Evolutionary conservation across 352 stramenopile genomes (phyloP).

Genomic region (Hyaloperonospora brassicae): DNA sequence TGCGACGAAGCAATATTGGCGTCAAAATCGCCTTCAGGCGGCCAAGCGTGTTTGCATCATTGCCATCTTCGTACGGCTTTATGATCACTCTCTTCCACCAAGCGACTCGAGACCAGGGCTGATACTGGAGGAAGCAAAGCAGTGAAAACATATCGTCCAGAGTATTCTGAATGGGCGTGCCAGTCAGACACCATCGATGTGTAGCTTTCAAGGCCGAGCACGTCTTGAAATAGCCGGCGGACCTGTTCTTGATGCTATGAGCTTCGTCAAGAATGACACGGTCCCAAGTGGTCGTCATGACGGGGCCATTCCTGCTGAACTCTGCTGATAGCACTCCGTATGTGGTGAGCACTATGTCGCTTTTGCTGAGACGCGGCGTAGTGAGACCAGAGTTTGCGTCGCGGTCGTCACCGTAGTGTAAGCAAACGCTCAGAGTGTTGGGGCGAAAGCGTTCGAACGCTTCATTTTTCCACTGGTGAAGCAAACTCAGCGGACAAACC

Average conservation of each 20-base stretch:
- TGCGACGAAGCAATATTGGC: constrained; percentile 80
- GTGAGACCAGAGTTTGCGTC: constrained; percentile 9
- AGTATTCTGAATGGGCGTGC: constrained; percentile 86
- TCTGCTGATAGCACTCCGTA: constrained; percentile 77
- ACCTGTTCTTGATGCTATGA: constrained; percentile 87
- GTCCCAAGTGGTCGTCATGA: constrained; percentile 50
- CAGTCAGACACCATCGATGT: constrained; percentile 86
- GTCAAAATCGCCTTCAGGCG: constrained; percentile 61
- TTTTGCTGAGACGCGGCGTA: constrained; percentile 19
- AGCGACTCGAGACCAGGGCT: constrained; percentile 72
- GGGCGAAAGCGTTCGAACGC: constrained; percentile 53
- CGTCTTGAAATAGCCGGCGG: constrained; percentile 61
- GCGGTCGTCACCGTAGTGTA: constrained; percentile 74
- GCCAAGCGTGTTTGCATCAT: constrained; percentile 46
- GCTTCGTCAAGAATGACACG: constrained; percentile 89
- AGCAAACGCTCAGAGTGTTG: constrained; percentile 40
- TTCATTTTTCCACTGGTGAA: constrained; percentile 87
- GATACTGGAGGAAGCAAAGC: constrained; percentile 76
- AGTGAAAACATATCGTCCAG: constrained; percentile 84
- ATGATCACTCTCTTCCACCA: constrained; percentile 84
- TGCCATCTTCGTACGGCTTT: constrained; percentile 64
- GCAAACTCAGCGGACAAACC: constrained; percentile 78
- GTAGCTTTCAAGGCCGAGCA: constrained; percentile 44
- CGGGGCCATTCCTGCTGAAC: constrained; percentile 40
- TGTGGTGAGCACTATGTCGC: constrained; percentile 77